Conservation (phyloP, 306 rosid species). For the Dryas drummondii region DNA sequence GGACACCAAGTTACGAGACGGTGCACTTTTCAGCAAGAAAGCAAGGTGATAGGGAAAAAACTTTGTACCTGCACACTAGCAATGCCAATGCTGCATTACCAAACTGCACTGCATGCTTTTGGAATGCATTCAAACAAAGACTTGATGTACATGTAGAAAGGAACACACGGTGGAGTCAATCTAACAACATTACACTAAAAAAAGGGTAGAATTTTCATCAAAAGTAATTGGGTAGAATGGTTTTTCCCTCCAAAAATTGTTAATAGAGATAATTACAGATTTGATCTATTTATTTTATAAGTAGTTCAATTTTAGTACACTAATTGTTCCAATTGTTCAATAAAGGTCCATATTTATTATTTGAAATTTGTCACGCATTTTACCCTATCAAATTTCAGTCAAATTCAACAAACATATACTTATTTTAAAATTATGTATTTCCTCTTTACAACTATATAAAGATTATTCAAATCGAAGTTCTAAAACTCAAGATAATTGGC, state of each 20-base stretch:
- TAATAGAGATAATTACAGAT: too few species aligned
- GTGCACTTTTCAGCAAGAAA: not conserved
- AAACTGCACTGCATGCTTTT: not conserved
- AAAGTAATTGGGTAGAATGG: not conserved
- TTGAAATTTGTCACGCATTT: too few species aligned
- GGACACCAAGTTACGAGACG: not conserved
- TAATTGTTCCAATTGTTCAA: too few species aligned
- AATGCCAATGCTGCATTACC: constrained; percentile 2
- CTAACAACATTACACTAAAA: not conserved
- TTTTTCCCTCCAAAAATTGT: not conserved
- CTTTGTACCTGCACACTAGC: not conserved
- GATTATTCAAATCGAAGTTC: too few species aligned
- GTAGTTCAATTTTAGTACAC: too few species aligned
- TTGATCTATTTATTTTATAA: too few species aligned
- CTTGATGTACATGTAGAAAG: not conserved
- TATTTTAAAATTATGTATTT: too few species aligned
- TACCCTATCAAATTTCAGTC: too few species aligned
- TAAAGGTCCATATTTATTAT: too few species aligned
- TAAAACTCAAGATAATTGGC: too few species aligned
- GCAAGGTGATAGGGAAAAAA: not conserved
- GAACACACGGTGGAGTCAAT: not conserved
- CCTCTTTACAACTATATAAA: too few species aligned
- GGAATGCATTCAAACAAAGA: not conserved
- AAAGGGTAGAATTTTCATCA: not conserved
- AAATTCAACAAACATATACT: too few species aligned